Conservation (phyloP, 2,329 filamentous ascomycete genomes). For the Berkeleyomyces rouxiae region DNA sequence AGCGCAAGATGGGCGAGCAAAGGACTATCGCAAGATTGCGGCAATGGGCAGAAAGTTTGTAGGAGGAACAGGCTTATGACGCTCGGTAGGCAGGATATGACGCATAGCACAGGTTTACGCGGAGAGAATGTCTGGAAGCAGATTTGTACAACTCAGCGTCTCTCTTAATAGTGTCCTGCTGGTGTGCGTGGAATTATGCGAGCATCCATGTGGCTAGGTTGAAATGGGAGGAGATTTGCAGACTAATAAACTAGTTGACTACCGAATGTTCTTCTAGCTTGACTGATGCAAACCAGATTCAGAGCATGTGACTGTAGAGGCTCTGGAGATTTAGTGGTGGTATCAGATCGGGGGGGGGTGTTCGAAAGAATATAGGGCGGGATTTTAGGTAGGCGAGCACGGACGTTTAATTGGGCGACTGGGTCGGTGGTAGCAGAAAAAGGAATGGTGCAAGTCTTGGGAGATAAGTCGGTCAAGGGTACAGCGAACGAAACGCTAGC, state of each 20-base stretch:
- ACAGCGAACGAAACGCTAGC: background rate
- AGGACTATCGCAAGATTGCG: background rate
- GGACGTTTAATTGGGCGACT: background rate
- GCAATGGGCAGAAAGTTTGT: background rate
- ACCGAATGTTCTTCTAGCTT: background rate
- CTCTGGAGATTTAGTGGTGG: background rate
- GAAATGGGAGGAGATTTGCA: too few species aligned
- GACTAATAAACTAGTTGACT: too few species aligned
- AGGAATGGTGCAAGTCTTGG: background rate
- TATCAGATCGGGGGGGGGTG: background rate
- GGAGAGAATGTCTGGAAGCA: background rate
- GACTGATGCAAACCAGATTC: background rate
- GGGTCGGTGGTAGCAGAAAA: background rate
- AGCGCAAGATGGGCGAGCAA: background rate
- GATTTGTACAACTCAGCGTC: background rate
- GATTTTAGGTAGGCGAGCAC: background rate
- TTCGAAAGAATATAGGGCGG: background rate
- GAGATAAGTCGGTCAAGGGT: background rate
- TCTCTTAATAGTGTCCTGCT: background rate
- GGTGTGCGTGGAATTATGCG: background rate
- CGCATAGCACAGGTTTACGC: background rate
- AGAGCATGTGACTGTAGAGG: background rate
- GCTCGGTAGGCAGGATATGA: background rate
- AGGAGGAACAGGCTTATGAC: background rate
- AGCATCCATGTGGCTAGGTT: background rate